A percentile compares a stretch with the other conserved stretches of the same genome.
These are phyloP conservation scores for Hippophae rhamnoides DNA, from an alignment of 306 rosid genomes.

Conservation along the genomic window DNA sequence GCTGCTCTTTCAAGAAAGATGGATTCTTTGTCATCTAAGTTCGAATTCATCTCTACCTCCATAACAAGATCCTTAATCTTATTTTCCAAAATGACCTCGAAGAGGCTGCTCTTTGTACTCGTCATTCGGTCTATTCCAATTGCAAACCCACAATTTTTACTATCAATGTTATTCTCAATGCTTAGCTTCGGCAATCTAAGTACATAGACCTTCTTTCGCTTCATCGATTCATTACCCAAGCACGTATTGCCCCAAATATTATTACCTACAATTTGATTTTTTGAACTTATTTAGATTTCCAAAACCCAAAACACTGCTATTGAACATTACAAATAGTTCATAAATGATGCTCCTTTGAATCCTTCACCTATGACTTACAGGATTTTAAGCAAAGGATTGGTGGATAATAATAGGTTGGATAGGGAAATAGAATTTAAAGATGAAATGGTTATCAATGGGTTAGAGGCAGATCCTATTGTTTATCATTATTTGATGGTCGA, in stretches of 20 bases:
- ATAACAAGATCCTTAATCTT: too few relatives aligned
- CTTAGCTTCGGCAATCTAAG: too few relatives aligned
- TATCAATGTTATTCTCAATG: too few relatives aligned
- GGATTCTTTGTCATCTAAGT: too few relatives aligned
- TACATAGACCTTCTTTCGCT: too few relatives aligned
- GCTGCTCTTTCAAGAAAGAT: too few relatives aligned
- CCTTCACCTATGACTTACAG: constrained; percentile 15
- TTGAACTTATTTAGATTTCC: constrained; percentile 82
- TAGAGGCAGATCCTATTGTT: constrained; percentile 49
- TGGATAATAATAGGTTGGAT: constrained; percentile 54
- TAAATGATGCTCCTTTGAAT: constrained; percentile 74
- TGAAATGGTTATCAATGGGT: constrained; percentile 56
- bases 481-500: constrained; percentile 79
- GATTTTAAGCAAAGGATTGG: constrained; percentile 63
- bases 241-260: constrained; percentile 76
- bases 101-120: too few relatives aligned
- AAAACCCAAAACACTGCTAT: constrained; percentile 77
- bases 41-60: too few relatives aligned
- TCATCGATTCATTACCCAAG: constrained; percentile 38
- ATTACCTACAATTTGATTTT: constrained; percentile 76
- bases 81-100: too few relatives aligned
- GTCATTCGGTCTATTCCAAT: too few relatives aligned
- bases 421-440: constrained; percentile 70
- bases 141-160: too few relatives aligned
- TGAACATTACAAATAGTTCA: constrained; percentile 76